Base-by-base conservation (phyloP, 768 basidiomycete genomes). In the Mrakia blollopis region DNA sequence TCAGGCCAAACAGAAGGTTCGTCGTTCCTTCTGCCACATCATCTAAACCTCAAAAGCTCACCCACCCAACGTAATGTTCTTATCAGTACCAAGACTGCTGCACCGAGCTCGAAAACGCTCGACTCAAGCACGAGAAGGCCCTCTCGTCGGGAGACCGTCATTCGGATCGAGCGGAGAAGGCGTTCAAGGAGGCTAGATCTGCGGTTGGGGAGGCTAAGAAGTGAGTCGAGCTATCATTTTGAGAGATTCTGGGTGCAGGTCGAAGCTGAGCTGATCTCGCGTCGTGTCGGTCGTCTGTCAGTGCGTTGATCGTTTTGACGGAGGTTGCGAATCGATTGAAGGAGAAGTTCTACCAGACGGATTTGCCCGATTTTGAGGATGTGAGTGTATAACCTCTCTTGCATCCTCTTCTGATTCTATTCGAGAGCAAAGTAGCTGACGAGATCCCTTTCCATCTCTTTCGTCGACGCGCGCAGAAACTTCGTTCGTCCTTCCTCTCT, bases 341-440 rank as follows among this genome's bases (percentile, higher is more conserved):
- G 83, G 86, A 85, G 50, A 89, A 89, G 79, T 91, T 91, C 82
- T 93, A 91, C 80, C 80, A 85, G n/a, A 86, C 87, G 75, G 91
- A 91, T 82, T 80, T 94, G 52, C 91, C 90, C 35, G 83, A 81
- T 37, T 84, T 93, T 2, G 89, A 93, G 82, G 86, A 93, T 83
- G 71, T 57, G 37, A 63, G 72, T 77, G 28, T 21, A 7, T 62
- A 32, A 3, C 4, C 9, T 10, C 16, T 30, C 2, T 21, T 60
- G 13, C 1, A 4, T 28, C 32, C 28, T 9, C 3, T 6, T 14
- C 32, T 9, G n/a, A 18, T 6, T 1, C 21, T 18, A 16, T n/a
- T n/a, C n/a, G n/a, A n/a, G n/a, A n/a, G n/a, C n/a, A n/a, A n/a
- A n/a, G n/a, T n/a, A 25, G 72, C 52, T 61, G n/a, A 35, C 52